A percentile compares a stretch with the other conserved stretches of the same genome.
These are phyloP conservation scores for Mycena venus DNA, from an alignment of 768 basidiomycete species.

Conservation along the genomic window DNA sequence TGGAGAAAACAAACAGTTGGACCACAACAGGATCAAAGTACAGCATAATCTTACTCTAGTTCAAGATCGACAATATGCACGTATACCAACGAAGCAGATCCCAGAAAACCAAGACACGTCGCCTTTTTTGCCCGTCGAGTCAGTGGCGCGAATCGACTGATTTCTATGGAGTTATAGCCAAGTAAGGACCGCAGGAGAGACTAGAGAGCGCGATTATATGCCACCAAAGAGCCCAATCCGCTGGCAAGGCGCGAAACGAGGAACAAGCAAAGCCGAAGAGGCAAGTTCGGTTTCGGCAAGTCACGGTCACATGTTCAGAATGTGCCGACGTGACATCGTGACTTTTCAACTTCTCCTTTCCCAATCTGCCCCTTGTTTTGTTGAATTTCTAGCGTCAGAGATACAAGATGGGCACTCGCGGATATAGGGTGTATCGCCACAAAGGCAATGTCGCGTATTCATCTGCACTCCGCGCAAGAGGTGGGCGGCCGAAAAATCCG, in stretches of 20 bases:
- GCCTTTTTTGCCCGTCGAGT: not conserved
- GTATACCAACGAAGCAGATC: not conserved
- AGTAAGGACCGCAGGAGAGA: not conserved
- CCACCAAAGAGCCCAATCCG: constrained; percentile 2
- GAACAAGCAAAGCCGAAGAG: not conserved
- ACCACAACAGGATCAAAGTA: not conserved
- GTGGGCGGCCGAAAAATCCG: no score
- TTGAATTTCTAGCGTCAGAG: no score
- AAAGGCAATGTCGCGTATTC: not conserved
- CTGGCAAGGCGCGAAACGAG: not conserved
- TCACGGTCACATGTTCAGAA: no score
- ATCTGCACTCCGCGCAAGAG: no score
- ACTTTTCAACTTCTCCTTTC: not conserved
- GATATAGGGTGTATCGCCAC: constrained; percentile 20
- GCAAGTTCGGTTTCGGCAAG: no score
- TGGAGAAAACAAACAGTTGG: not conserved
- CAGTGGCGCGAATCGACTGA: not conserved
- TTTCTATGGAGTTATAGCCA: not conserved
- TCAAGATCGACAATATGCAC: not conserved
- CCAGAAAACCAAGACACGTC: not conserved
- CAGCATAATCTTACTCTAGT: not conserved
- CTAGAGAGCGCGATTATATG: not conserved
- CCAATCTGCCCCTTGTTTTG: not conserved
- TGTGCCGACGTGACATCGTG: not conserved
- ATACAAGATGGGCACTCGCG: constrained; percentile 34